phyloP scores from a whole-genome alignment of 1,284 basidiomycete genomes.

The Anthracocystis panici-leucophaei region DNA sequence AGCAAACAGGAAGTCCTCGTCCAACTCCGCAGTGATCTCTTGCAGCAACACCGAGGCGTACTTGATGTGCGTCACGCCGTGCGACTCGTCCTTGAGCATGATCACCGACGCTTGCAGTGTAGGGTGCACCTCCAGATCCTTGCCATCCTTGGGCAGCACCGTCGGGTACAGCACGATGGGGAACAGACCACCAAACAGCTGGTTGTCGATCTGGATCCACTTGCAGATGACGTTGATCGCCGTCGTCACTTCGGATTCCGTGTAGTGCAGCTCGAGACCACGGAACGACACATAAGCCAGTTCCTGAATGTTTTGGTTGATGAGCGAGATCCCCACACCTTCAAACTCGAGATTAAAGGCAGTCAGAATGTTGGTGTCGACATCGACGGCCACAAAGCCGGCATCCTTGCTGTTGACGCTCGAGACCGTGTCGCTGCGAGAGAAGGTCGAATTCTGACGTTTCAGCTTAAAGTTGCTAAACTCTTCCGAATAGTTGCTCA shows the following conservation, averaged over 20 bases:
- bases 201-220: conserved; percentile 89
- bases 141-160: conserved; percentile 84
- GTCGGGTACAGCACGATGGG: conserved; percentile 97
- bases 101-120: conserved; percentile 90
- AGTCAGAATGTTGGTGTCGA: conserved; percentile 79
- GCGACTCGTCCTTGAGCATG: conserved; percentile 86
- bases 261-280: conserved; percentile 86
- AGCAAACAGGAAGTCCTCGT: conserved; percentile 95
- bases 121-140: conserved; percentile 83
- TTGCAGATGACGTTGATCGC: conserved; percentile 86
- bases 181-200: conserved; percentile 94
- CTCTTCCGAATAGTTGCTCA: conserved; percentile 88
- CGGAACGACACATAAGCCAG: conserved; percentile 89
- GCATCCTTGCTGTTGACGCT: conserved; percentile 74
- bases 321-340: conserved; percentile 91
- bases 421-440: conserved; percentile 79
- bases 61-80: conserved; percentile 96
- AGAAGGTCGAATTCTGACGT: conserved; percentile 73
- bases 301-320: conserved; percentile 89
- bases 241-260: conserved; percentile 83
- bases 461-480: conserved; percentile 89
- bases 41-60: conserved; percentile 95
- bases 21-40: conserved; percentile 92
- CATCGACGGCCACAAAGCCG: conserved; percentile 84
- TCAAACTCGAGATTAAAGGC: conserved; percentile 83